Evolutionary conservation across 139 green algal genomes (phyloP).

Genomic region (Chlorella sp.): DNA sequence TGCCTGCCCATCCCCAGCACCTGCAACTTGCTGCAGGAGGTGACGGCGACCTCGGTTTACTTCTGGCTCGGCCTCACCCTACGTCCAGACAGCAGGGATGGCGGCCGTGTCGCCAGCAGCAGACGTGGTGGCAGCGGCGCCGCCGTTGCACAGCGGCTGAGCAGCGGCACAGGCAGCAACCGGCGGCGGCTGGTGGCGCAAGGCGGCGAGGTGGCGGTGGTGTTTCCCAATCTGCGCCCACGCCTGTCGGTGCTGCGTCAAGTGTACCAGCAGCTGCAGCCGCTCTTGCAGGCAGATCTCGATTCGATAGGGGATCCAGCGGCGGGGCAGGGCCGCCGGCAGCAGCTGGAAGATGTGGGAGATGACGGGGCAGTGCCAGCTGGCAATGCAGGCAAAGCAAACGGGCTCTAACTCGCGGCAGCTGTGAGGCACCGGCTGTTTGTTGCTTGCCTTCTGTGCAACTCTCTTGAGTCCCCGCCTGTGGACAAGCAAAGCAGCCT

Average conservation of each 20-base stretch:
- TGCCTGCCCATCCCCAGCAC: too few species aligned
- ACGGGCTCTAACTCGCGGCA: background rate
- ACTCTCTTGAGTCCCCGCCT: background rate
- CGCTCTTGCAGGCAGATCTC: background rate
- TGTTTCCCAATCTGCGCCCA: constrained; percentile 5
- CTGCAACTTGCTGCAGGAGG: background rate
- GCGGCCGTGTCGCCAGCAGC: background rate
- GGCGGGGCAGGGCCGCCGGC: background rate
- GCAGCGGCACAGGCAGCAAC: background rate
- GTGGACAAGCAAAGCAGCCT: background rate
- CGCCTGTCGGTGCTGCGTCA: constrained; percentile 25
- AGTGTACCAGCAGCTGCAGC: constrained; percentile 32
- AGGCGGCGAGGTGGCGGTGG: background rate
- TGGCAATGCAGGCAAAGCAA: background rate
- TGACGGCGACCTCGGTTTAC: background rate
- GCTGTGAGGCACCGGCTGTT: background rate
- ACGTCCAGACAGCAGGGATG: background rate
- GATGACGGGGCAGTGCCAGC: background rate
- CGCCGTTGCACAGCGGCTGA: background rate
- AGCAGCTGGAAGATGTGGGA: background rate
- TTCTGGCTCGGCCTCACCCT: constrained; percentile 14
- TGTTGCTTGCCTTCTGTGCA: background rate
- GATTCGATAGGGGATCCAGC: background rate
- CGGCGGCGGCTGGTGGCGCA: background rate
- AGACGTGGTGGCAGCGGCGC: background rate